These are phyloP conservation scores for Heterobasidion parviporum DNA, from an alignment of 1,284 basidiomycete species.

Conservation along the genomic window DNA sequence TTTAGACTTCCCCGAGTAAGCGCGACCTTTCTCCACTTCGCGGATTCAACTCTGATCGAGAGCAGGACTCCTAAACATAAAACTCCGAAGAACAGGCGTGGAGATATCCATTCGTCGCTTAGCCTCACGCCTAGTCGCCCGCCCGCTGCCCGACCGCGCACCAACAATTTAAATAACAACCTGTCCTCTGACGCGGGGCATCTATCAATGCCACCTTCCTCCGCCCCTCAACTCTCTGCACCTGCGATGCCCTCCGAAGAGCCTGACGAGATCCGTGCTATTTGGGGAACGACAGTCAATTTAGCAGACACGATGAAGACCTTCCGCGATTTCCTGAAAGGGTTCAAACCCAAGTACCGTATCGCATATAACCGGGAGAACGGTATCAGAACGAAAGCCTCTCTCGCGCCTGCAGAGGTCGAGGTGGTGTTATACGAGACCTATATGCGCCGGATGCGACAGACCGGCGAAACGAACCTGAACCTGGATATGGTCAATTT, in stretches of 20 bases:
- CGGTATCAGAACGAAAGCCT: slow-evolving; percentile 44
- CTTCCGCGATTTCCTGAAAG: slow-evolving; percentile 84
- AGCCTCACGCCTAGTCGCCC: slow-evolving; percentile 50
- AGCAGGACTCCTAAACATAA: slow-evolving; percentile 26
- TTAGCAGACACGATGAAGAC: slow-evolving; percentile 85
- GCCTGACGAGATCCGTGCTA: slow-evolving; percentile 77
- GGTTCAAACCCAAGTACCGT: slow-evolving; percentile 94
- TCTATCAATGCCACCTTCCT: slow-evolving; percentile 56
- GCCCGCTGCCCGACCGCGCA: slow-evolving; percentile 24
- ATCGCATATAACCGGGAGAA: slow-evolving; percentile 65
- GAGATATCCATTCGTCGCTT: slow-evolving; percentile 78
- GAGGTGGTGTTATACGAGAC: slow-evolving; percentile 71
- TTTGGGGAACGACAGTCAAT: slow-evolving; percentile 96
- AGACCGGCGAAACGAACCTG: slow-evolving; percentile 86
- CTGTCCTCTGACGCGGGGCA: slow-evolving; percentile 49
- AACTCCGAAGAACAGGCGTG: slow-evolving; percentile 64
- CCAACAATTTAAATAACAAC: slow-evolving; percentile 27
- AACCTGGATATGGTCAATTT: slow-evolving; percentile 90
- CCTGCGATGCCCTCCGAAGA: slow-evolving; percentile 52
- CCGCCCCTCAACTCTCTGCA: slow-evolving; percentile 54
- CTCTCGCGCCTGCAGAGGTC: slow-evolving; percentile 58
- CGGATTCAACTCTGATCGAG: not conserved
- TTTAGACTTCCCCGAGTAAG: slow-evolving; percentile 54
- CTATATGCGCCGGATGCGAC: slow-evolving; percentile 82
- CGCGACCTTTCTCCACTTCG: not conserved